A percentile compares a stretch with the other conserved stretches of the same genome.
These are phyloP conservation scores for Picochlorum sp. DNA, from an alignment of 139 green algal genomes.

Conservation along the genomic window DNA sequence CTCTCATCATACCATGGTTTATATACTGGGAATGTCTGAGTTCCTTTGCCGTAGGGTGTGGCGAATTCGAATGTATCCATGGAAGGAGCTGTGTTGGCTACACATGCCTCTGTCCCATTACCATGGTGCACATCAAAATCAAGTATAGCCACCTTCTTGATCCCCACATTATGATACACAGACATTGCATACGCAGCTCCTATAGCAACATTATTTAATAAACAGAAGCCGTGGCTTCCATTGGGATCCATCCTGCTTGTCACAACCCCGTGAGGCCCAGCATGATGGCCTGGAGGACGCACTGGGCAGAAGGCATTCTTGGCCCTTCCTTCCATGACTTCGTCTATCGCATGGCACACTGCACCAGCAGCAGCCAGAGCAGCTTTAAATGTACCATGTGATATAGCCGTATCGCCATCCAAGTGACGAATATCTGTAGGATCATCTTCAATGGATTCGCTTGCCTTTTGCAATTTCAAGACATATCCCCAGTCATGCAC, in stretches of 20 bases:
- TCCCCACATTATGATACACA: constrained; percentile 53
- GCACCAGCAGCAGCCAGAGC: constrained; percentile 69
- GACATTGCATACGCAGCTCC: constrained; percentile 79
- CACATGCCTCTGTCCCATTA: constrained; percentile 76
- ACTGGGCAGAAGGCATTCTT: constrained; percentile 82
- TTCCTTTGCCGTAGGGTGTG: constrained; percentile 63
- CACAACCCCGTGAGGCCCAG: constrained; percentile 63
- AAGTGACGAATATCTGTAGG: constrained; percentile 43
- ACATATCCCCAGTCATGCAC: constrained; percentile 87
- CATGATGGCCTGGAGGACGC: constrained; percentile 83
- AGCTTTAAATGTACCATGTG: constrained; percentile 48
- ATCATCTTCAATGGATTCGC: constrained; percentile 31
- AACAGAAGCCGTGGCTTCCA: constrained; percentile 82
- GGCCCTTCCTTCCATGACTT: constrained; percentile 44
- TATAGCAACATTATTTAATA: constrained; percentile 90
- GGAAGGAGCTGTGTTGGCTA: constrained; percentile 35
- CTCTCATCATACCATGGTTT: constrained; percentile 75
- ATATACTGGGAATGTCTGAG: constrained; percentile 64
- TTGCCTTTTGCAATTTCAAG: constrained; percentile 45
- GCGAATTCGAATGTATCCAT: constrained; percentile 25
- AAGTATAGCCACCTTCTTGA: constrained; percentile 70
- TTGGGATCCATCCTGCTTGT: constrained; percentile 32
- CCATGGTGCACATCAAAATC: constrained; percentile 94
- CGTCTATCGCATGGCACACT: constrained; percentile 59
- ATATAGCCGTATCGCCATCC: constrained; percentile 80